A percentile compares a stretch with the other conserved stretches of the same genome.
Conservation (phyloP, 2,329 filamentous ascomycete genomes). For the Arthrocladium fulminans region DNA sequence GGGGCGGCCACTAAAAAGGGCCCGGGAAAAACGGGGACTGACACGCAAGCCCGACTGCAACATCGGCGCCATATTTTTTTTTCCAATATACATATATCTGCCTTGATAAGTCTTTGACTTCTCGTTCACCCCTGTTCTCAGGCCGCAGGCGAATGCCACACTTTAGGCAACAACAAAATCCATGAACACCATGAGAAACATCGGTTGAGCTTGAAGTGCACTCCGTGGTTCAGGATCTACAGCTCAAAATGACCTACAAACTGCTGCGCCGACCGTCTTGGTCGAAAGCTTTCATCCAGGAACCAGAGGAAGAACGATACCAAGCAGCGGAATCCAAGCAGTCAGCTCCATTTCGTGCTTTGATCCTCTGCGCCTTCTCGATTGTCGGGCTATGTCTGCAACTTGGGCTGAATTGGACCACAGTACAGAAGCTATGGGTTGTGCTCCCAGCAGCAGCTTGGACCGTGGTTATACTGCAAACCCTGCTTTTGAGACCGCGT, state of each 20-base stretch:
- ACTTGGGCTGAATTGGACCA: constrained; percentile 9
- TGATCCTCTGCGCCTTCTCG: constrained; percentile 13
- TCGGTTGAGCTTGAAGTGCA: neutral
- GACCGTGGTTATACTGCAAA: constrained; percentile 9
- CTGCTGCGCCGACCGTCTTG: constrained; percentile 7
- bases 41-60: neutral
- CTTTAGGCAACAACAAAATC: neutral
- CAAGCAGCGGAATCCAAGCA: constrained; percentile 1
- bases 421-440: constrained; percentile 9
- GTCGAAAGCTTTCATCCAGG: constrained; percentile 17
- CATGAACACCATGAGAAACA: neutral
- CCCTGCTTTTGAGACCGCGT: constrained; percentile 12
- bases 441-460: constrained; percentile 10
- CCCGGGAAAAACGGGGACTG: neutral
- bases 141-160: neutral
- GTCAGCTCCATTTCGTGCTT: constrained; percentile 8
- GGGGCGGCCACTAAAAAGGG: neutral
- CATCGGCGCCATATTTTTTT: neutral
- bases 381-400: constrained; percentile 12
- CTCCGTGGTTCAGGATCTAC: neutral
- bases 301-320: constrained; percentile 10
- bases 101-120: too few relatives aligned
- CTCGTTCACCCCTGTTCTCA: too few relatives aligned
- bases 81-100: too few relatives aligned
- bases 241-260: neutral